These are phyloP conservation scores for Gynandropsis gynandra DNA, from an alignment of 345 rosid species.

Conservation along the genomic window DNA sequence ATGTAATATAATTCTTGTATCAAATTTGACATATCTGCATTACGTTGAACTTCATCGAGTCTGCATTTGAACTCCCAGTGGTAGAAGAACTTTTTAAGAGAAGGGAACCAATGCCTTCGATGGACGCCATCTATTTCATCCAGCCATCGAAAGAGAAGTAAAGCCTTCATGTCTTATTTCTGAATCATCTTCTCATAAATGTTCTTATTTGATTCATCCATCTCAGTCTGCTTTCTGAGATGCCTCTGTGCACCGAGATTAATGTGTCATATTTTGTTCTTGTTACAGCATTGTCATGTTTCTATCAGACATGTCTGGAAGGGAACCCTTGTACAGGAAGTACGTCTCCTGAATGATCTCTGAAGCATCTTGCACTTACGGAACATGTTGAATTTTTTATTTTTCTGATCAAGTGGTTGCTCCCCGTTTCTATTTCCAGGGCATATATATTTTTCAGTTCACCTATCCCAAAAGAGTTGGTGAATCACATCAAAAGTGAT, in stretches of 20 bases:
- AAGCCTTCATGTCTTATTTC: not conserved
- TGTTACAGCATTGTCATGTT: conserved; percentile 88
- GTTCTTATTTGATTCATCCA: not conserved
- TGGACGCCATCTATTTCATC: conserved; percentile 86
- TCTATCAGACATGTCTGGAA: conserved; percentile 97
- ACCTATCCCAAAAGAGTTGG: conserved; percentile 60
- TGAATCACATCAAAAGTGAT: conserved; percentile 84
- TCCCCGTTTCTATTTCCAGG: conserved; percentile 29
- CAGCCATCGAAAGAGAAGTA: conserved; percentile 95
- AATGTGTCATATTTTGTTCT: conserved; percentile 22
- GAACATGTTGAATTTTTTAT: not conserved
- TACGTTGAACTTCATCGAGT: not conserved
- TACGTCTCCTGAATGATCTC: conserved; percentile 25
- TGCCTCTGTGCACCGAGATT: not conserved
- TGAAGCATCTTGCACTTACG: not conserved
- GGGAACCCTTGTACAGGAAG: conserved; percentile 92
- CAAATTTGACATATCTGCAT: not conserved
- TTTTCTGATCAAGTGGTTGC: conserved; percentile 18
- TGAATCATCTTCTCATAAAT: not conserved
- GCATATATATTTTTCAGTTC: conserved; percentile 83
- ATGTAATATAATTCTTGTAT: not conserved
- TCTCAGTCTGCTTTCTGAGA: not conserved
- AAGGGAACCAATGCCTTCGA: conserved; percentile 78
- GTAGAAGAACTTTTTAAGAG: conserved; percentile 93
- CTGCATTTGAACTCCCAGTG: conserved; percentile 33